Base-by-base conservation (phyloP, 1,284 basidiomycete species). In the Singerocomus inundabilis region DNA sequence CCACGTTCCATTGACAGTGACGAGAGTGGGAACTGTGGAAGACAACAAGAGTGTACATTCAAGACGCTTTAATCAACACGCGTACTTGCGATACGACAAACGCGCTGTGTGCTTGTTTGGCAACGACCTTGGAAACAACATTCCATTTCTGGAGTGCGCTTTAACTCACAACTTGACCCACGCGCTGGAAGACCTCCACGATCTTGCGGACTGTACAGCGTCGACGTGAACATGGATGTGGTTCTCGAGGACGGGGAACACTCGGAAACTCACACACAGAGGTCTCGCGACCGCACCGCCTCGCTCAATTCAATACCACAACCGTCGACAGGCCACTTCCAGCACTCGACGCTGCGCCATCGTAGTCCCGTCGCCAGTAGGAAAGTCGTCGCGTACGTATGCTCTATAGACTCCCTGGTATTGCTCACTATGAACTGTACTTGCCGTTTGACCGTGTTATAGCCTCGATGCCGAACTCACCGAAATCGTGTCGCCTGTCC, bases 401-500 rank as follows among this genome's bases (percentile, higher is more conserved):
- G 30, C 34, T 29, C 6, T n/a, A n/a, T 9, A 5, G 16, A 9
- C 8, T 24, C 9, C 21, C 7, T 4, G 1, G 13, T 37, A 2
- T 10, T n/a, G 28, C 16, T 36, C 5, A 32, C 18, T 8, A 6
- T 31, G 21, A 5, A 21, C 15, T 11, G 9, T 32, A 10, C 5
- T 31, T 11, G 13, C 7, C 7, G 11, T 39, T 32, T 32, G 11
- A 5, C 9, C 10, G 8, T 18, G 1, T 32, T 42, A 15, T 42
- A 66, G 64, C 15, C 41, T 52, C 6, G 56, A 66, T 5, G 21
- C 47, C 15, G 58, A 57, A 37, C 46, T 49, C 46, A 61, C 72
- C 3, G 72, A 79, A 57, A 84, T 85, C 41, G 63, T 80, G 36
- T 74, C 82, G 1, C 82, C 82, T 0, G 74, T 74, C 31, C 82